phyloP scores from a whole-genome alignment of 2,329 filamentous ascomycete genomes.

The Aspergillus tubingensis region DNA sequence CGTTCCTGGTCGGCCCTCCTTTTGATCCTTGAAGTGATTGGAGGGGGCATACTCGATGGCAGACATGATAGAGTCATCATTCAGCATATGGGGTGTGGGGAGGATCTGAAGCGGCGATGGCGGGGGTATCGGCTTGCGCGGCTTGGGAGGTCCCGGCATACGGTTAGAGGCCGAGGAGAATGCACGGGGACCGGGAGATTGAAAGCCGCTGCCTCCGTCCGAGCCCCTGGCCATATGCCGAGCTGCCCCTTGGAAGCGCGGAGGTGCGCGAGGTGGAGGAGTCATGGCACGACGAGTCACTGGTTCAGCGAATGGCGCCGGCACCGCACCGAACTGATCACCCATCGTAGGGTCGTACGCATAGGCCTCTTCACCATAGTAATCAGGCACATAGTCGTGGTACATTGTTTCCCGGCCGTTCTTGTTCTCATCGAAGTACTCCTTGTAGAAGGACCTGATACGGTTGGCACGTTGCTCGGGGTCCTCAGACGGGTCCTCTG shows the following conservation, averaged over 20 bases:
- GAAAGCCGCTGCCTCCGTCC: slow-evolving; percentile 34
- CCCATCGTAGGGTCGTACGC: slow-evolving; percentile 55
- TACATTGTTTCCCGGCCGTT: slow-evolving; percentile 60
- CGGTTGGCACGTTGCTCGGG: slow-evolving; percentile 93
- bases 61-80: slow-evolving; percentile 73
- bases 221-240: slow-evolving; percentile 52
- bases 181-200: slow-evolving; percentile 56
- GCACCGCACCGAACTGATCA: slow-evolving; percentile 34
- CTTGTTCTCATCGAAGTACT: slow-evolving; percentile 92
- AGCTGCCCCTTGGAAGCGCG: slow-evolving; percentile 53
- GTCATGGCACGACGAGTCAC: slow-evolving; percentile 92
- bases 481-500: slow-evolving; percentile 83
- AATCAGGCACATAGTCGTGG: slow-evolving; percentile 73
- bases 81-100: slow-evolving; percentile 82
- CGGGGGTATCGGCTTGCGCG: slow-evolving; percentile 67
- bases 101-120: slow-evolving; percentile 73
- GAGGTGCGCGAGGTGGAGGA: slow-evolving; percentile 73
- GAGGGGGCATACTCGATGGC: slow-evolving; percentile 88
- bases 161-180: slow-evolving; percentile 64
- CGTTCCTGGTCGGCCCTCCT: slow-evolving; percentile 66
- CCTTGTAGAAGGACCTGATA: slow-evolving; percentile 98
- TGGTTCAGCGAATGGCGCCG: slow-evolving; percentile 75
- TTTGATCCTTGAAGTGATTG: slow-evolving; percentile 64
- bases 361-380: slow-evolving; percentile 62
- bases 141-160: slow-evolving; percentile 45